A percentile compares a stretch with the other conserved stretches of the same genome.
phyloP scores from a whole-genome alignment of 73 alveolate species.

The Paramecium tetraurelia region DNA sequence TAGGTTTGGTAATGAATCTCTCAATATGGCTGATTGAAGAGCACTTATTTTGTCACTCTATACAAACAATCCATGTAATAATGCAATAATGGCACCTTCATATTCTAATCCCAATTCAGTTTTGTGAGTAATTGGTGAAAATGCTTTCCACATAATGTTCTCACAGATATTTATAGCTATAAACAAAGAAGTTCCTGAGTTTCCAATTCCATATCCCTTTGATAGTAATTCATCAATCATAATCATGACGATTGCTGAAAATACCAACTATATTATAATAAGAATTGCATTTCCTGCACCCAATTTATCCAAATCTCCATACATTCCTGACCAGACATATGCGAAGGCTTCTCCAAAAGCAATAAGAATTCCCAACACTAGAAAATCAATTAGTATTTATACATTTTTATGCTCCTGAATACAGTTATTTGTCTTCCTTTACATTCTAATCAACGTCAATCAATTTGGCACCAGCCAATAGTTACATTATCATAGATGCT shows the following conservation, averaged over 20 bases:
- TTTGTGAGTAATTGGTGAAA: slow-evolving; percentile 98
- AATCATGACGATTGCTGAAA: slow-evolving; percentile 98
- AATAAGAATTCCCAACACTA: slow-evolving; percentile 44
- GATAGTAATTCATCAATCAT: slow-evolving; percentile 90
- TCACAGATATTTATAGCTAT: slow-evolving; percentile 99
- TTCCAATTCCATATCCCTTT: slow-evolving; percentile 99
- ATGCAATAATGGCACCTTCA: slow-evolving; percentile 99
- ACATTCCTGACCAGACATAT: slow-evolving; percentile 99
- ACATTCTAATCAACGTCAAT: slow-evolving; percentile 96
- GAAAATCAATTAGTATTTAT: not conserved
- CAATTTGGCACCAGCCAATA: slow-evolving; percentile 97
- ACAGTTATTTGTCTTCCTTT: slow-evolving; percentile 96
- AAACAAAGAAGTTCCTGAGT: slow-evolving; percentile 98
- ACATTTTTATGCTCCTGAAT: slow-evolving; percentile 94
- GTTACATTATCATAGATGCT: slow-evolving; percentile 99
- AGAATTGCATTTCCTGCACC: slow-evolving; percentile 97
- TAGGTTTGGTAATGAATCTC: slow-evolving; percentile 96
- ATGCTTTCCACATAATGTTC: slow-evolving; percentile 99
- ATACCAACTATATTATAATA: slow-evolving; percentile 92
- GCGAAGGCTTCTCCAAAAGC: slow-evolving; percentile 98
- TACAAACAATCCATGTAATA: slow-evolving; percentile 96
- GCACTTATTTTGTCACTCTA: slow-evolving; percentile 92
- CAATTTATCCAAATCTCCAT: slow-evolving; percentile 93
- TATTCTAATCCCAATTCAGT: slow-evolving; percentile 96
- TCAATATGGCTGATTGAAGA: slow-evolving; percentile 91